Base-by-base conservation (phyloP, 768 basidiomycete genomes). In the Kwoniella newhampshirensis region DNA sequence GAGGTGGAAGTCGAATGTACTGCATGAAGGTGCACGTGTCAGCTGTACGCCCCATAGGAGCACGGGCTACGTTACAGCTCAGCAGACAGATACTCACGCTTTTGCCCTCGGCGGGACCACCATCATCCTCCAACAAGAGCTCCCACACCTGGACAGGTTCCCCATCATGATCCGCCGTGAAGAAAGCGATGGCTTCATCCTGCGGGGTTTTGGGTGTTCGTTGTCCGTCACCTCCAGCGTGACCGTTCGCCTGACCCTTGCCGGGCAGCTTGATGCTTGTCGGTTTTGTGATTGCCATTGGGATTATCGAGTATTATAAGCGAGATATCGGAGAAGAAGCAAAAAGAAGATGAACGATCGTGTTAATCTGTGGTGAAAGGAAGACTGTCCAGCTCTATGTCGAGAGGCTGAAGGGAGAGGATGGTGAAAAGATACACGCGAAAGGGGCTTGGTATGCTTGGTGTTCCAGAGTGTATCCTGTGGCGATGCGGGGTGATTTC, bases 1-100 rank as follows among this genome's bases (percentile, higher is more conserved):
- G 90, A 11, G 96, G 91, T 8, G 96, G 96, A 17, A 99, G 85
- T 37, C 96, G 91, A 66, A 94, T 87, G 76, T 98, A 97, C 96
- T 97, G 65, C 2, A 35, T 32, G 23, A 26, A 26, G 23, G 60
- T 51, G 41, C 32, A 60, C 21, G 63, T 37, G 49, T 23, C 23
- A 46, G n/a, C 43, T 35, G 30, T 28, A 30, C 30, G 28, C 20
- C 32, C n/a, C 5, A 47, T 5, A 11, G n/a, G n/a, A n/a, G n/a
- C n/a, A n/a, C n/a, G n/a, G n/a, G 8, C 18, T 21, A 43, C 7
- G 23, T 21, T 25, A 13, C 15, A 11, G 44, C 11, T 11, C 15
- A 15, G 8, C 20, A 36, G 28, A 13, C 40, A 18, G 35, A 45
- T 26, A 81, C 87, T 70, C 65, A 91, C 94, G 64, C 87, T 85